phyloP scores from a whole-genome alignment of 1,284 basidiomycete genomes.

The Puccinia triticina region DNA sequence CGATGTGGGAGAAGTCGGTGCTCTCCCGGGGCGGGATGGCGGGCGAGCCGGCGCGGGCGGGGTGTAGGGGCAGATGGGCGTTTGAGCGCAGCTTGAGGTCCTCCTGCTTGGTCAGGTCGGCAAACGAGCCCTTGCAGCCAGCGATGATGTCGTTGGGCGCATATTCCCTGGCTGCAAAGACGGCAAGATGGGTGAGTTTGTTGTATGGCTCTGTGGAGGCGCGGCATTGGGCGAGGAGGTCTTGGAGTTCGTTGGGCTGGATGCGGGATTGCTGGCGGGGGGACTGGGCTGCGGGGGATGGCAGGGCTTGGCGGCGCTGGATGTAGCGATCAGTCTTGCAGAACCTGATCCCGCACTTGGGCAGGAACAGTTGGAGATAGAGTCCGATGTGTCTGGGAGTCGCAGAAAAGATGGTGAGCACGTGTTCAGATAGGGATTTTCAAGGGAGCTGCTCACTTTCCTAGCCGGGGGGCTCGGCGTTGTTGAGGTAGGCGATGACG shows the following conservation, averaged over 20 bases:
- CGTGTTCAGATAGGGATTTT: not conserved
- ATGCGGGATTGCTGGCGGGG: not conserved
- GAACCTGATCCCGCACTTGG: slow-evolving; percentile 44
- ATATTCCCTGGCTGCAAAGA: slow-evolving; percentile 31
- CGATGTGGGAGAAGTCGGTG: slow-evolving; percentile 49
- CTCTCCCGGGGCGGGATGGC: not conserved
- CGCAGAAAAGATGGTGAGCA: not conserved
- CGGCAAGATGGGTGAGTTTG: slow-evolving; percentile 40
- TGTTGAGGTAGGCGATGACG: slow-evolving; percentile 19
- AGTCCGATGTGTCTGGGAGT: slow-evolving; percentile 36
- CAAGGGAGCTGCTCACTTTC: slow-evolving; percentile 35
- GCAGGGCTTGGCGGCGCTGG: not conserved
- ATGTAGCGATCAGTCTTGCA: slow-evolving; percentile 42
- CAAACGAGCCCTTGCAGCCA: slow-evolving; percentile 47
- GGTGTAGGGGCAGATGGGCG: slow-evolving; percentile 7
- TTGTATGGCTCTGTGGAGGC: not conserved
- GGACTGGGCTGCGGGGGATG: not conserved
- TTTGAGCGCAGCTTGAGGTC: slow-evolving; percentile 36
- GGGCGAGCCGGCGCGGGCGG: not conserved
- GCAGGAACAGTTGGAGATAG: slow-evolving; percentile 40
- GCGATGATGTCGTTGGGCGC: slow-evolving; percentile 33
- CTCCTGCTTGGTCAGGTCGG: slow-evolving; percentile 46
- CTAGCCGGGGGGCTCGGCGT: slow-evolving; percentile 37
- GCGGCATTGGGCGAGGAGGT: no score
- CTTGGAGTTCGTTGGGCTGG: slow-evolving; percentile 5